Evolutionary conservation across 768 basidiomycete species (phyloP), one percentile per base, ranked within the genome.

Genomic region (Exsudoporus frostii): DNA sequence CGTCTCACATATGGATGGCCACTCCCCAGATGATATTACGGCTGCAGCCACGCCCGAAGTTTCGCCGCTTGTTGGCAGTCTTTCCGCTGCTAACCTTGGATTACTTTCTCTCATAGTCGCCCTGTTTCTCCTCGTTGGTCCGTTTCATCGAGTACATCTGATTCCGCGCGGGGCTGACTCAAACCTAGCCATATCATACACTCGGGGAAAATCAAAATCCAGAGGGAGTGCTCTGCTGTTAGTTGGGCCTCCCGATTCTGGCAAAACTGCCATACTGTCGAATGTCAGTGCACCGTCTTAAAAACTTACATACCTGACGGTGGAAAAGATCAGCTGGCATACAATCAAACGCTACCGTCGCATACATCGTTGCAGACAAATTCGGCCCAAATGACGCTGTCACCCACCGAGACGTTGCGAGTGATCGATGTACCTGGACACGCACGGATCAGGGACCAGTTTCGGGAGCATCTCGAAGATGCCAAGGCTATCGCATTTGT

Each of bases 341-440:
- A 84, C 65, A 74, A 77, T 27, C 79, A 82, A 65, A 76, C 81
- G 1, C 66, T 87, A 11, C 82, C 81, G 39, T 88, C 88, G 3
- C 85, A 89, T 59, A 83, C 88, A 4, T 92, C 91, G 0, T 73
- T 93, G 64, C 91, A 93, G 66, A 76, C 78, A 5, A 93, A 90
- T 65, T 71, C 76, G 1, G 78, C 81, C 5, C 58, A 76, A 5
- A 65, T 85, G 32, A 53, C 69, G 6, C 59, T 85, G n/a, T 65
- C 70, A 7, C 56, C 73, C 2, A 74, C 73, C 39, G 80, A 78
- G 59, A 63, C 69, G 14, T 64, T 87, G 41, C 79, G 75, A 37
- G 69, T 88, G 13, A 73, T 91, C 17, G 91, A 93, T 67, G 71
- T 93, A 38, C 91, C 91, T 8, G 91, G 91, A n/a, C 91, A 93